Conservation (phyloP, 2,329 filamentous ascomycete species). For the Aspergillus pseudoglaucus region DNA sequence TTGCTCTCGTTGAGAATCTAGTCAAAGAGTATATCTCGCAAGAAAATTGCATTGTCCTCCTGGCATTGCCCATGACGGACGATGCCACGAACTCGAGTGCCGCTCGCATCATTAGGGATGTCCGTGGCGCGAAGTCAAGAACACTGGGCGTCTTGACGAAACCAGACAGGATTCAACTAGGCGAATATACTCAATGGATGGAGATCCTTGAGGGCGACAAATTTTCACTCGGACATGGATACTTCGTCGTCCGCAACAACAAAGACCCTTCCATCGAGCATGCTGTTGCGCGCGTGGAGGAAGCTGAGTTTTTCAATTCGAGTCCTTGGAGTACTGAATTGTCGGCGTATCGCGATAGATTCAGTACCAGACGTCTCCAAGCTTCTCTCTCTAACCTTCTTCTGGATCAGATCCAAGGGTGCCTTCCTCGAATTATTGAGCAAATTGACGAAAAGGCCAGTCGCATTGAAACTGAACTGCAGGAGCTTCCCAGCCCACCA, state of each 20-base stretch:
- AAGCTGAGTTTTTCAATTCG: slow-evolving; percentile 45
- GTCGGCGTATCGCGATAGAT: slow-evolving; percentile 34
- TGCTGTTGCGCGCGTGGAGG: slow-evolving; percentile 41
- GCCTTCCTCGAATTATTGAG: slow-evolving; percentile 26
- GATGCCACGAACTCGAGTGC: slow-evolving; percentile 72
- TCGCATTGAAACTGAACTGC: slow-evolving; percentile 50
- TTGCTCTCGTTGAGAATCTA: slow-evolving; percentile 65
- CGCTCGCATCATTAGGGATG: slow-evolving; percentile 55
- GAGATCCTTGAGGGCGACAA: slow-evolving; percentile 56
- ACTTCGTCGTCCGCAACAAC: slow-evolving; percentile 65
- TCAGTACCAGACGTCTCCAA: slow-evolving; percentile 50
- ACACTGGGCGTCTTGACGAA: slow-evolving; percentile 78
- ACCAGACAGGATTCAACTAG: slow-evolving; percentile 61
- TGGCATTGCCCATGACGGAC: slow-evolving; percentile 69
- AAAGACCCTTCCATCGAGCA: slow-evolving; percentile 41
- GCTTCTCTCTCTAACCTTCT: slow-evolving; percentile 43
- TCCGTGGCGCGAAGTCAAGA: slow-evolving; percentile 48
- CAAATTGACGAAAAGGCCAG: slow-evolving; percentile 44
- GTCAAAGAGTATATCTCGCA: slow-evolving; percentile 64
- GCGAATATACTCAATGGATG: slow-evolving; percentile 54
- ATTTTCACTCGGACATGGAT: slow-evolving; percentile 64
- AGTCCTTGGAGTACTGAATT: slow-evolving; percentile 44
- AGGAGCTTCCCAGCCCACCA: slow-evolving; percentile 59
- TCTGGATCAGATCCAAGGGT: slow-evolving; percentile 40
- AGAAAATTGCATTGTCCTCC: slow-evolving; percentile 65